Base-by-base conservation (phyloP, 2,329 filamentous ascomycete species). In the Aspergillus fijiensis region DNA sequence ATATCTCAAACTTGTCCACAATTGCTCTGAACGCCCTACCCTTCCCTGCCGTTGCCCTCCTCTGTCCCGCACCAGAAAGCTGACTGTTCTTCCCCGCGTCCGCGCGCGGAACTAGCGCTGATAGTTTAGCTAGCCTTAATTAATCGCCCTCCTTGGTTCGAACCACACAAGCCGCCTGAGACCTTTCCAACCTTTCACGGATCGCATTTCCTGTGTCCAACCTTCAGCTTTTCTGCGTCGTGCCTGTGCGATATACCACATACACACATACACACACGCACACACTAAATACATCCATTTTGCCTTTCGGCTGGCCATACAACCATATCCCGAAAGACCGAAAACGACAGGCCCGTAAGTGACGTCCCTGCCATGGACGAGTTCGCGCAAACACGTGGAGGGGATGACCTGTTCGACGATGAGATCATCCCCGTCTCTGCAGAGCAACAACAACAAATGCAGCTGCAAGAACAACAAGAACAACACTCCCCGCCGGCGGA, bases 331-430 rank as follows among this genome's bases (percentile, higher is more conserved):
- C 10, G 39, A 42, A 6, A 45, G n/a, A 19, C 14, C 39, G 39
- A n/a, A 11, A 59, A 50, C 27, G 27, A 29, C 35, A 65, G 62
- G 33, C 33, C 14, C 14, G 4, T 16, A 16, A 61, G 58, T 60
- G 52, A 63, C 58, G 61, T 65, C 31, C 51, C 60, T 25, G 61
- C 57, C 5, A 77, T 81, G 70, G 80, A 81, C 58, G 76, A 80
- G 66, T 82, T 82, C 59, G 78, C 80, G 27, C 80, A 82, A 58
- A 82, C 80, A 2, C 76, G 80, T 23, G 79, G 77, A 25, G 77
- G 75, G n/a, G 80, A 82, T 61, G 79, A 82, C 66, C 70, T 82
- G 7, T 82, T 82, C 61, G 79, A 81, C 63, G 80, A 82, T 64
- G 80, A 82, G 63, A 81, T 82, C 55, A 75, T 80, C 29, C 80